Base-by-base conservation (phyloP, 306 rosid species). In the Styphnolobium japonicum region DNA sequence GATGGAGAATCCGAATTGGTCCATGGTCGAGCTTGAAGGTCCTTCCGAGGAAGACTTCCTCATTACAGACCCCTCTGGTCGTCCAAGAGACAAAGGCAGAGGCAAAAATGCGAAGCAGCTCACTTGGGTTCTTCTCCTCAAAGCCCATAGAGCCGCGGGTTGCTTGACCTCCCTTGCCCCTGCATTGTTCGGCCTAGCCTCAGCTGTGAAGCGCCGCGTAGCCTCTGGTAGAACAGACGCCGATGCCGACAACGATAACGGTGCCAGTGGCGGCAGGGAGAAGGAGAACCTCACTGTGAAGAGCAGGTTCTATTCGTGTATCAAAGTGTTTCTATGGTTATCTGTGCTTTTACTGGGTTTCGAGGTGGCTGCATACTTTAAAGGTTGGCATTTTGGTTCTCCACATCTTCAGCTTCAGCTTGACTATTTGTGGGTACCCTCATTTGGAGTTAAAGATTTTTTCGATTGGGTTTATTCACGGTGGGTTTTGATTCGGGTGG, bases 1-100 rank as follows among this genome's bases (percentile, higher is more conserved):
- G 81, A 95, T 95, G 99, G 97, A 95, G 77, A 95, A 93, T 23
- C 98, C 99, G 0, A 95, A 93, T 83, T 95, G 94, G 94, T 91
- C 98, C 10, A 91, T 95, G 97, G 97, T 91, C 10, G 99, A 95
- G 81, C 94, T 95, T 0, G 97, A 95, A 68, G 91, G 92, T 64
- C 96, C 97, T 6, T 81, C 91, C 0, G 93, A 95, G 19, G 96
- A 91, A 12, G 97, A 91, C 71, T 84, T 95, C 34, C 71, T 94
- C 16, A 37, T 85, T 19, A 6, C 88, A 15, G 85, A 67, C n/a
- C 69, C 90, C 3, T 67, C 90, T 29, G 34, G 63, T 10, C 84
- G 85, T 25, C 29, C 63, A 12, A 57, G 87, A 16, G 94, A 92
- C 46, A 89, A 88, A 77, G 89, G 87, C 65, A 82, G 93, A 5